Evolutionary conservation across 1,284 basidiomycete genomes (phyloP).

Genomic region (Mycosarcoma maydis): DNA sequence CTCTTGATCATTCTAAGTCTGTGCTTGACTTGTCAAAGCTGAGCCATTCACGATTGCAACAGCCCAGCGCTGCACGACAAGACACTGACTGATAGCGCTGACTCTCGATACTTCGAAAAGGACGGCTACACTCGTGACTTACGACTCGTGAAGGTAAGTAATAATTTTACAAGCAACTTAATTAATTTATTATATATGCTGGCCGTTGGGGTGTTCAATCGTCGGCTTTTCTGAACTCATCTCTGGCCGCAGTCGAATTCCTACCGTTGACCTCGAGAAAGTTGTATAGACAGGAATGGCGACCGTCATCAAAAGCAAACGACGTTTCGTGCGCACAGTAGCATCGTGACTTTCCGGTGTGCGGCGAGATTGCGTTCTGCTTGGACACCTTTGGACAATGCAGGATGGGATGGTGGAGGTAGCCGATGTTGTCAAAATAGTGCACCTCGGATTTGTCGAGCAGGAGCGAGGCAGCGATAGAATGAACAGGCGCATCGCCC

Average conservation of each 20-base stretch:
- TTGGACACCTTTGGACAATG: constrained; percentile 51
- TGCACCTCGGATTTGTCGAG: constrained; percentile 55
- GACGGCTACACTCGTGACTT: no score
- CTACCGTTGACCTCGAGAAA: constrained; percentile 24
- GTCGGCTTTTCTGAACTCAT: constrained; percentile 11
- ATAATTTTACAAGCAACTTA: no score
- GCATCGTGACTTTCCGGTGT: constrained; percentile 27
- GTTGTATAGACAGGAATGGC: constrained; percentile 28
- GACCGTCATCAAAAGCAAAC: constrained; percentile 32
- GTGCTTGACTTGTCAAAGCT: no score
- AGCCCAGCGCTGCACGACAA: no score
- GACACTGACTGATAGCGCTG: no score
- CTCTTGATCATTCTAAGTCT: no score
- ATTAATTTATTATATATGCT: no score
- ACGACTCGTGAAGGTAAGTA: no score
- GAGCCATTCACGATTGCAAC: no score
- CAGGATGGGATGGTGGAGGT: constrained; percentile 55
- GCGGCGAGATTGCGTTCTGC: constrained; percentile 13
- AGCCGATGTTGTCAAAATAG: constrained; percentile 62
- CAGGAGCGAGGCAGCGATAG: constrained; percentile 62
- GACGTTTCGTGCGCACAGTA: constrained; percentile 42
- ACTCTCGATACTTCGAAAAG: no score
- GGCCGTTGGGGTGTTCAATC: constrained; percentile 1
- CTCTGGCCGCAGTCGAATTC: constrained; percentile 21
- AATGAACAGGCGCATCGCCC: constrained; percentile 79